Evolutionary conservation across 2,329 filamentous ascomycete genomes (phyloP), one percentile per base, ranked within the genome.

Genomic region (Zasmidium angulare): DNA sequence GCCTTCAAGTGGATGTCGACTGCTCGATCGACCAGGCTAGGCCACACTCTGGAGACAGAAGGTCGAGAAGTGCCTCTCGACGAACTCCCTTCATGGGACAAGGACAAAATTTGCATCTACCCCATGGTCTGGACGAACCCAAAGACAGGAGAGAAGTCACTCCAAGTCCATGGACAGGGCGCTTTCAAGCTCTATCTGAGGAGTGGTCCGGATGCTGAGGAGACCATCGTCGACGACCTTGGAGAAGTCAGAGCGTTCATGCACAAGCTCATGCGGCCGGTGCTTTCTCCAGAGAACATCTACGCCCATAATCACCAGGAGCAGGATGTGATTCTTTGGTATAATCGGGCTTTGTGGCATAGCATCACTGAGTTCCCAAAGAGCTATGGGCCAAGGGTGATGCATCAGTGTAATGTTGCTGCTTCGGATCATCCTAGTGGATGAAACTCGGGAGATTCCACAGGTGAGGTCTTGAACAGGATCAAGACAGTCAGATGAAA

Each of bases 71-170:
- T 58, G 22, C 59, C 55, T 17, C 50, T 61, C 7, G 50, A 58
- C 24, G 29, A 58, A 40, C 55, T 61, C n/a, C 47, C 59, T 19
- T n/a, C 50, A 10, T 61, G 59, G 59, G 46, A 50, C 12, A 36
- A 61, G 46, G 24, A 36, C 9, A 61, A 61, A 29, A 29, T 61
- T n/a, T 61, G 59, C 24, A 29, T 61, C 10, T 61, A 61, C 22
- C 59, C 59, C 14, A 61, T 61, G 55, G 59, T 61, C 50, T 61
- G 59, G 59, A 58, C 59, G 19, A 61, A 61, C 36, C 59, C 59
- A 0, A 47, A 46, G 12, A 61, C 59, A 0, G 55, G 55, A 23
- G 55, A 61, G 23, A 50, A 58, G 11, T 61, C 59, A 17, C 21
- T 61, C 3, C 59, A 61, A 52, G 59, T 61, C n/a, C 59, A 61